A percentile compares a stretch with the other conserved stretches of the same genome.
These are phyloP conservation scores for Aspergillus neoniger DNA, from an alignment of 2,329 filamentous ascomycete species.

Conservation along the genomic window DNA sequence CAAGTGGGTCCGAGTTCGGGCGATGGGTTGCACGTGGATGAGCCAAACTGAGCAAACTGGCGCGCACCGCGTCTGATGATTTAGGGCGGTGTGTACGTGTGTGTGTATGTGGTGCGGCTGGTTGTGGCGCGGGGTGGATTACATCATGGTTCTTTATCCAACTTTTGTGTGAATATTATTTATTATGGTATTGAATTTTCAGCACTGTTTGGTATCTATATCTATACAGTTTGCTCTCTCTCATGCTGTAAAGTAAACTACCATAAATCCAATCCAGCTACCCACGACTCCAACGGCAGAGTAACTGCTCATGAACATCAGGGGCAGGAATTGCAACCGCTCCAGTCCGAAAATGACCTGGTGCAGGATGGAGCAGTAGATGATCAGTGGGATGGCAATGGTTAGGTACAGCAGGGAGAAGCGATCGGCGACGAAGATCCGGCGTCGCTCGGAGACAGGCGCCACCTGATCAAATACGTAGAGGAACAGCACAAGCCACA, in stretches of 20 bases:
- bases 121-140: constrained; percentile 5
- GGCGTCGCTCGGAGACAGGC: constrained; percentile 74
- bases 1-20: constrained; percentile 18
- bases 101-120: no score
- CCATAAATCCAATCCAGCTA: constrained; percentile 92
- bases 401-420: constrained; percentile 89
- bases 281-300: constrained; percentile 91
- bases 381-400: constrained; percentile 81
- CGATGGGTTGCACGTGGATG: constrained; percentile 20
- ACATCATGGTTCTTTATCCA: constrained; percentile 17
- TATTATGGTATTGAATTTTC: neutral
- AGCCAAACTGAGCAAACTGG: constrained; percentile 21
- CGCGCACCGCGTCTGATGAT: no score
- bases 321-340: constrained; percentile 80
- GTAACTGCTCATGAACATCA: constrained; percentile 98
- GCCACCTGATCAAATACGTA: constrained; percentile 84
- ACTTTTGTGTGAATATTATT: neutral
- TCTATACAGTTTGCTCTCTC: constrained; percentile 1
- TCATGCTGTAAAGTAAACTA: constrained; percentile 75
- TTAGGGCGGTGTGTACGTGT: no score
- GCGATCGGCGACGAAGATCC: constrained; percentile 87
- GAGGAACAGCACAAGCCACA: constrained; percentile 87
- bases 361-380: constrained; percentile 85
- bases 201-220: neutral
- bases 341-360: constrained; percentile 74